phyloP scores from a whole-genome alignment of 2,329 filamentous ascomycete species.

The Cyphellophora attinorum region DNA sequence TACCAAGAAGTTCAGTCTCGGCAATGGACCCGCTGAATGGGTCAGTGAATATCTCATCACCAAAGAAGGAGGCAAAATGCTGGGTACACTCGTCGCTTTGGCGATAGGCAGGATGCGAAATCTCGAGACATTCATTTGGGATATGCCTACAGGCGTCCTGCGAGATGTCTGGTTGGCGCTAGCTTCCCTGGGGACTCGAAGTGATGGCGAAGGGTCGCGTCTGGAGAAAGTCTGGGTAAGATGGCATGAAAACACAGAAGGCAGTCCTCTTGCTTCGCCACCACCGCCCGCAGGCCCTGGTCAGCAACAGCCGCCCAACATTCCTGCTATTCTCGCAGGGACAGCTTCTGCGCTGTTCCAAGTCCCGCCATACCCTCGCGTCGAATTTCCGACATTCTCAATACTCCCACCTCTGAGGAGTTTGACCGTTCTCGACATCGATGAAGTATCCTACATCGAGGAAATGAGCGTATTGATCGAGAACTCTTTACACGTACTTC shows the following conservation, averaged over 20 bases:
- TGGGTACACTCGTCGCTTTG: conserved; percentile 71
- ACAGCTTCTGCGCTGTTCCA: conserved; percentile 14
- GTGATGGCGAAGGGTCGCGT: conserved; percentile 52
- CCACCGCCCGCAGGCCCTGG: conserved; percentile 15
- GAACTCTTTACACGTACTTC: conserved; percentile 55
- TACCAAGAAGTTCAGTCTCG: conserved; percentile 72
- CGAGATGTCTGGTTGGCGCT: conserved; percentile 74
- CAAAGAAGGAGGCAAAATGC: conserved; percentile 78
- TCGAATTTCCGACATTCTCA: conserved; percentile 73
- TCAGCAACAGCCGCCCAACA: conserved; percentile 9
- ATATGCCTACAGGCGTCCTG: conserved; percentile 78
- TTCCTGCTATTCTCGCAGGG: conserved; percentile 15
- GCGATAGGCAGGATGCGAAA: conserved; percentile 74
- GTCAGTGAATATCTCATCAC: conserved; percentile 73
- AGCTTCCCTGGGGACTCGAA: conserved; percentile 56
- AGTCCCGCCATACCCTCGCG: conserved; percentile 40
- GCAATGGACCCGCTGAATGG: conserved; percentile 71
- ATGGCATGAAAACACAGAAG: conserved; percentile 65
- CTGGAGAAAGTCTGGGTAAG: conserved; percentile 69
- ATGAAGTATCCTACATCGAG: conserved; percentile 72
- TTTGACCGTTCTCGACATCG: conserved; percentile 68
- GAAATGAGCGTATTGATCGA: conserved; percentile 72
- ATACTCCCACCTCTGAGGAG: conserved; percentile 65
- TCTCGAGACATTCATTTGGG: conserved; percentile 75
- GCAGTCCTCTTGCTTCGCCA: conserved; percentile 27